Conservation (phyloP, 371 early-diverging fungal species). For the Funneliformis caledonium region DNA sequence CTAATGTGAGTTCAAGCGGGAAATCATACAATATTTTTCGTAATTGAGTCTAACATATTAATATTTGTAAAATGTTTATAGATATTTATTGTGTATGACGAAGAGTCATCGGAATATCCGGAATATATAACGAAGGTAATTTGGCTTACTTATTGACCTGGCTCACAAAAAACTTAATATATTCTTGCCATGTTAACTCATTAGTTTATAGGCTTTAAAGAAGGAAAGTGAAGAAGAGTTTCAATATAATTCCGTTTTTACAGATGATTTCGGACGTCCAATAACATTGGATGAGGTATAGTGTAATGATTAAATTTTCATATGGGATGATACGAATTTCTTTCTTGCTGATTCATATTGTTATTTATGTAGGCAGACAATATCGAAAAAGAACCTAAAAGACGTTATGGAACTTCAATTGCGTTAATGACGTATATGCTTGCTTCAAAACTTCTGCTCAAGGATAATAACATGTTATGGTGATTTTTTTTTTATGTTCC, state of each 20-base stretch:
- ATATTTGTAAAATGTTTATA: not conserved
- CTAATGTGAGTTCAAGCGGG: constrained; percentile 3
- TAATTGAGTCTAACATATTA: not conserved
- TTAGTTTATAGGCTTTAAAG: not conserved
- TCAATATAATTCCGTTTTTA: not conserved
- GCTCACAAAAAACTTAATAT: not conserved
- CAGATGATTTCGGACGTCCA: constrained; percentile 17
- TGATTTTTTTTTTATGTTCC: not conserved
- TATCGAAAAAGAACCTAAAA: not conserved
- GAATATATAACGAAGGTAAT: not conserved
- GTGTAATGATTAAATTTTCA: not conserved
- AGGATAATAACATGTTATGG: constrained; percentile 21
- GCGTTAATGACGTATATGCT: constrained; percentile 4
- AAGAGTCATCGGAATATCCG: not conserved
- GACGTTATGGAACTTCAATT: constrained; percentile 3
- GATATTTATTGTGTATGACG: constrained; percentile 3
- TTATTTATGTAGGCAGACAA: not conserved
- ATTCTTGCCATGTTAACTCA: not conserved
- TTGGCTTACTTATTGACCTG: not conserved
- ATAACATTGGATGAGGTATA: constrained; percentile 13
- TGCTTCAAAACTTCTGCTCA: not conserved
- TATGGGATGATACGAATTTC: not conserved
- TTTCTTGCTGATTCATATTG: not conserved
- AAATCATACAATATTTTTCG: not conserved
- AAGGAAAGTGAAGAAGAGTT: constrained; percentile 5